Percentiles rank a stretch among this genome's conserved stretches.
Conservation (phyloP, 768 basidiomycete genomes). For the Rubroboletus satanas region DNA sequence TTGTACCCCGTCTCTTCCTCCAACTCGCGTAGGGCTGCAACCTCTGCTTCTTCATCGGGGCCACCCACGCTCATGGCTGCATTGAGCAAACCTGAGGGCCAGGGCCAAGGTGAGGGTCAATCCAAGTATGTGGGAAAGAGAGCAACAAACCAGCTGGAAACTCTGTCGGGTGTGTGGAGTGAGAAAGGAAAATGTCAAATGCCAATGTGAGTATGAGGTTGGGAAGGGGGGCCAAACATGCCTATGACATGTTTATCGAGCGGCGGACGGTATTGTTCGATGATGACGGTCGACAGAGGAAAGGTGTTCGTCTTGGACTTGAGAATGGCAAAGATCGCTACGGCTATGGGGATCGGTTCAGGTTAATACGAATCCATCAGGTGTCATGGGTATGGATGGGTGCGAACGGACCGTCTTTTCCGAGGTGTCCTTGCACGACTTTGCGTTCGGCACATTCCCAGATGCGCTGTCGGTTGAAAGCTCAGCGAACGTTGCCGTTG, state of each 20-base stretch:
- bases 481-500: background rate
- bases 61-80: constrained; percentile 38
- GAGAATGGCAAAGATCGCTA: constrained; percentile 79
- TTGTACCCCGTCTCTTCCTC: constrained; percentile 91
- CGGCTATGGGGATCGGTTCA: constrained; percentile 45
- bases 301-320: constrained; percentile 71
- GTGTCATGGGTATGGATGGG: background rate
- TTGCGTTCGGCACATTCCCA: constrained; percentile 91
- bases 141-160: constrained; percentile 53
- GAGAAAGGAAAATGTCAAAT: background rate
- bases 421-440: constrained; percentile 72
- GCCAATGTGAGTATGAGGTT: background rate
- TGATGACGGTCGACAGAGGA: constrained; percentile 72
- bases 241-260: constrained; percentile 75
- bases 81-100: constrained; percentile 68
- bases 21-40: constrained; percentile 82
- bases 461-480: constrained; percentile 47
- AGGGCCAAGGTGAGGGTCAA: background rate
- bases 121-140: background rate
- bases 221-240: constrained; percentile 21
- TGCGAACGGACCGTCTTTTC: constrained; percentile 65
- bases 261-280: constrained; percentile 92
- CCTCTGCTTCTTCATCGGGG: constrained; percentile 62
- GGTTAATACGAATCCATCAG: background rate
- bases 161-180: constrained; percentile 32